Evolutionary conservation across 2,329 filamentous ascomycete genomes (phyloP), one percentile per base, ranked within the genome.

Genomic region (Dothideomycetidae sp.): DNA sequence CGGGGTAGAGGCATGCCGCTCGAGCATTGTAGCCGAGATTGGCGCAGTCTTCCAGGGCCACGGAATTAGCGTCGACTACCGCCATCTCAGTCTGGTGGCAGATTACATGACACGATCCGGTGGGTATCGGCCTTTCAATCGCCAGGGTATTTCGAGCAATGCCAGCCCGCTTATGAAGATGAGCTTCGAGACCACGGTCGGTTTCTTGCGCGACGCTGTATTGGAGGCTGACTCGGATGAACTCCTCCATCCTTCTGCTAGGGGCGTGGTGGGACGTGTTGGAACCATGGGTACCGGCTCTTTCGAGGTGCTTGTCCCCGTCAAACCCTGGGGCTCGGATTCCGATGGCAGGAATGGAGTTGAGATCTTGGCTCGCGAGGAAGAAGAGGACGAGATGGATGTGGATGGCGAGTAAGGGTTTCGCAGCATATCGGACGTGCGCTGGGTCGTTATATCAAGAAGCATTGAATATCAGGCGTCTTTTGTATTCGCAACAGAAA

Each of bases 91-190:
- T 61, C 70, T 98, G 48, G 96, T 98, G 50, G 88, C 81, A 32
- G 90, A 98, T 58, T 84, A 84, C 58, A 98, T 98, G 90, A 98
- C 90, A n/a, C 73, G 88, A 37, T 78, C 77, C 42, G 90, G 90
- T 47, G 77, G 75, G 2, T 98, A 92, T 63, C 81, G 77, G 33
- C 78, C 90, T 1, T 98, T 98, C 64, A 93, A 83, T 61, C 80
- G 90, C 33, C 92, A 82, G 54, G 90, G 88, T 1, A 66, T 98
- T 43, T 77, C 75, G 53, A 77, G 81, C 46, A 86, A 83, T 52
- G 78, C 88, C 17, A 86, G 78, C 47, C 85, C 90, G 0, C 88
- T 98, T 50, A 88, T 90, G 61, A 96, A 96, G 70, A 96, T 96
- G 88, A 93, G 83, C 58, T 98, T 96, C 63, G 90, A 98, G 70